Conservation (phyloP, 208 protist species). For the Acanthamoeba triangularis region DNA sequence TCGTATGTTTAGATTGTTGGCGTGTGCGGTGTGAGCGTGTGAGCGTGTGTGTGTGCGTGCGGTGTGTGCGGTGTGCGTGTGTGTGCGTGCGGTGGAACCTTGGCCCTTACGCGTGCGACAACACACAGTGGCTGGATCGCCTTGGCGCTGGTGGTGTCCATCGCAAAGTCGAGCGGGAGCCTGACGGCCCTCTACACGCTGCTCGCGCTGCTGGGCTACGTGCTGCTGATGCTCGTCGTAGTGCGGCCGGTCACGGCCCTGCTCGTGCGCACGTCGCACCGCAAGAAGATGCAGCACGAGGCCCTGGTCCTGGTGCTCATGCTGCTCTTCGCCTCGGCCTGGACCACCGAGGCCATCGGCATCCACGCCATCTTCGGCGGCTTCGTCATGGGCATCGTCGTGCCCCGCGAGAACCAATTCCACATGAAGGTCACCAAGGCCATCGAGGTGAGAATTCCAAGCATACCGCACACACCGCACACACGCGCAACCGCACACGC, state of each 20-base stretch:
- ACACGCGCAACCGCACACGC: not conserved
- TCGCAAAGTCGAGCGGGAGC: conserved; percentile 68
- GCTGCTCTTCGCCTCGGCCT: conserved; percentile 76
- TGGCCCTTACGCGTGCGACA: too few relatives aligned
- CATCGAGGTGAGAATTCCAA: conserved; percentile 83
- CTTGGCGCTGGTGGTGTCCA: conserved; percentile 84
- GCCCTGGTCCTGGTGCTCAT: conserved; percentile 29
- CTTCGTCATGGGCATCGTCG: conserved; percentile 83
- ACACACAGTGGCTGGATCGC: conserved; percentile 80
- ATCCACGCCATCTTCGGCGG: conserved; percentile 88
- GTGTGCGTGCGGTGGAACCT: too few relatives aligned
- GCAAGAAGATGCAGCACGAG: conserved; percentile 61
- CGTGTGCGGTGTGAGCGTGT: too few relatives aligned
- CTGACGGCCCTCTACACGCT: conserved; percentile 85
- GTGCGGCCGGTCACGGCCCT: conserved; percentile 69
- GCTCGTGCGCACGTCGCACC: conserved; percentile 37
- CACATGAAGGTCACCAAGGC: conserved; percentile 79
- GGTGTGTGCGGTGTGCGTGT: too few relatives aligned
- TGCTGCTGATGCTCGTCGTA: conserved; percentile 81
- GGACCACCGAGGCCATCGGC: conserved; percentile 83
- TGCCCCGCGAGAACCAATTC: conserved; percentile 80
- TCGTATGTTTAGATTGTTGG: not conserved
- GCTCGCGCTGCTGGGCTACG: conserved; percentile 77
- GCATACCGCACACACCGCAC: too few relatives aligned
- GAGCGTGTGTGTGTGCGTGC: too few relatives aligned